phyloP scores from a whole-genome alignment of 179 eudicot species.

The Beta lomatogona region DNA sequence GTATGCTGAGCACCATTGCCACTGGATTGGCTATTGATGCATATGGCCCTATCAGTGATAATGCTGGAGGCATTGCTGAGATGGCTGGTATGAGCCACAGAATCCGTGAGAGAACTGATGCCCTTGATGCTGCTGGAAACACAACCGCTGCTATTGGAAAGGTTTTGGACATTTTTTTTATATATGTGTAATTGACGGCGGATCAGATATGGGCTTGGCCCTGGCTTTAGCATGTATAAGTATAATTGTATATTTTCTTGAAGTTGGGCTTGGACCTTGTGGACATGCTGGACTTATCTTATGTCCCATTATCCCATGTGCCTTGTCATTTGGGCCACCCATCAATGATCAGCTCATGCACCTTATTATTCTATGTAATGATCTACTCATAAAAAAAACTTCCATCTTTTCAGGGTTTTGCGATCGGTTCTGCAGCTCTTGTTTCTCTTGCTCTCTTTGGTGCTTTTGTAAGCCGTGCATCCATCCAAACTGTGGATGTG shows the following conservation, averaged over 20 bases:
- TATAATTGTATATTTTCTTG: neutral
- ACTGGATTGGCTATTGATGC: slow-evolving; percentile 98
- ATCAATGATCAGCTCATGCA: neutral
- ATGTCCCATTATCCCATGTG: no score
- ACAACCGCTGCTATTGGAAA: slow-evolving; percentile 98
- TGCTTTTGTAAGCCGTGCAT: slow-evolving; percentile 91
- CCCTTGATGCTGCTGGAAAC: slow-evolving; percentile 98
- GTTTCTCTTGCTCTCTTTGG: slow-evolving; percentile 91
- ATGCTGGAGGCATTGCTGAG: slow-evolving; percentile 99
- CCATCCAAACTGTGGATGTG: slow-evolving; percentile 71
- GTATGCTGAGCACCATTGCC: slow-evolving; percentile 94
- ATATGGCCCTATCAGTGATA: slow-evolving; percentile 97
- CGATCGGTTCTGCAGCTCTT: slow-evolving; percentile 93
- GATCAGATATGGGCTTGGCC: neutral
- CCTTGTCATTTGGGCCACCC: neutral
- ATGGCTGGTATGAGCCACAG: slow-evolving; percentile 99
- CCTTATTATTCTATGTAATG: neutral
- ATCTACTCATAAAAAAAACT: neutral
- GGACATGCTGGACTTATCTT: neutral
- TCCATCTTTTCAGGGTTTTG: slow-evolving; percentile 62
- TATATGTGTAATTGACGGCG: neutral
- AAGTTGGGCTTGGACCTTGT: neutral
- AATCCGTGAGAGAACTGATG: slow-evolving; percentile 93
- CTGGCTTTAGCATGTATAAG: neutral
- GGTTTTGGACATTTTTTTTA: slow-evolving; percentile 41